Conservation (phyloP, 2,329 filamentous ascomycete species). For the Colletotrichum liriopes region DNA sequence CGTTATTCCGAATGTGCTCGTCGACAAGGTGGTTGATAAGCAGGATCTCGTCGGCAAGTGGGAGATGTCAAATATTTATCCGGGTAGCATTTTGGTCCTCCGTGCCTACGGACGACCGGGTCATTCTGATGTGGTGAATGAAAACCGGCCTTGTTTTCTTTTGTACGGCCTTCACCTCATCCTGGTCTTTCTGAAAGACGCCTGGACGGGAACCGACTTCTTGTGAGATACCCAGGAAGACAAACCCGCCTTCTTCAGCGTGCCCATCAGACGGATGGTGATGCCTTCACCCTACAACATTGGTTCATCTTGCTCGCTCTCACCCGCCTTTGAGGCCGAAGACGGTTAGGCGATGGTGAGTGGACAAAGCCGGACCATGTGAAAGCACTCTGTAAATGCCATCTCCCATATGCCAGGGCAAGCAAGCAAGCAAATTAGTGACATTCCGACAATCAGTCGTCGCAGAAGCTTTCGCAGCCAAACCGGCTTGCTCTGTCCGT, state of each 20-base stretch:
- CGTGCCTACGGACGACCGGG: neutral
- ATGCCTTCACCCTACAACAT: neutral
- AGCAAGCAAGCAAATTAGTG: neutral
- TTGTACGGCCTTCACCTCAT: neutral
- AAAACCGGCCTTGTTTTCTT: neutral
- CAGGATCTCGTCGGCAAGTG: neutral
- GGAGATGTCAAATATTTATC: neutral
- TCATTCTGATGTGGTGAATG: neutral
- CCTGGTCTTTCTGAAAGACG: neutral
- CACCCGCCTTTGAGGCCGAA: neutral
- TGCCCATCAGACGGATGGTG: neutral
- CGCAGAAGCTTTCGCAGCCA: neutral
- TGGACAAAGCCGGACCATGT: neutral
- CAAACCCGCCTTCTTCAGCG: neutral
- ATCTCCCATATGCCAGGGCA: neutral
- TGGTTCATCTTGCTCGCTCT: neutral
- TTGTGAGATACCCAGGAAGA: neutral
- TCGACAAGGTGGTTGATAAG: neutral
- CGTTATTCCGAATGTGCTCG: neutral
- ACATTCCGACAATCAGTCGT: neutral
- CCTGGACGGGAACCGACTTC: neutral
- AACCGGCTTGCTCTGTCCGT: neutral
- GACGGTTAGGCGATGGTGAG: neutral
- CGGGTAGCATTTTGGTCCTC: too few relatives aligned
- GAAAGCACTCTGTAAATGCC: too few relatives aligned